These are phyloP conservation scores for Fusarium pseudoanthophilum DNA, from an alignment of 2,329 filamentous ascomycete genomes.

Conservation along the genomic window DNA sequence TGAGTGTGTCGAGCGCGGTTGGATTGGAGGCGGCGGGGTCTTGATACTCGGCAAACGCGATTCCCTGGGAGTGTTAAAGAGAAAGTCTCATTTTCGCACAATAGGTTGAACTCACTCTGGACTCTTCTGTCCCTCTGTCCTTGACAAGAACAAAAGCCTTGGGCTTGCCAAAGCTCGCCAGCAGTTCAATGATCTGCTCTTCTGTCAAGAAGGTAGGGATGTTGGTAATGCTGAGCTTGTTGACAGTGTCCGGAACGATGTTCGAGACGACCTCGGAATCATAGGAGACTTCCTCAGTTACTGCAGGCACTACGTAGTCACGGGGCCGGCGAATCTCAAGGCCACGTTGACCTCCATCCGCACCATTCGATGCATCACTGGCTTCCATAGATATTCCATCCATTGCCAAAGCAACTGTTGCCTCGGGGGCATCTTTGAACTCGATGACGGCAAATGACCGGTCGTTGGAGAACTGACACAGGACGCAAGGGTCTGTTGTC, in stretches of 20 bases:
- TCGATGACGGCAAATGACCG: conserved; percentile 86
- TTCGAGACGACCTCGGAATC: conserved; percentile 82
- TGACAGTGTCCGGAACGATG: conserved; percentile 87
- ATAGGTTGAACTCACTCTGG: conserved; percentile 72
- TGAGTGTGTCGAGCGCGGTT: conserved; percentile 88
- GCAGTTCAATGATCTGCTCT: conserved; percentile 89
- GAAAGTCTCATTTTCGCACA: no score
- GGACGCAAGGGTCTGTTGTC: conserved; percentile 83
- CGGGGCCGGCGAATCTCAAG: conserved; percentile 88
- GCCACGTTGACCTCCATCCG: conserved; percentile 65
- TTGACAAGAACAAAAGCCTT: conserved; percentile 93
- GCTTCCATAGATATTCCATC: conserved; percentile 91
- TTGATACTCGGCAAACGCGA: conserved; percentile 95
- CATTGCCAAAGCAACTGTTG: conserved; percentile 89
- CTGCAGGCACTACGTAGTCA: conserved; percentile 93
- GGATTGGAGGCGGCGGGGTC: conserved; percentile 77
- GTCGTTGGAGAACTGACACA: conserved; percentile 84
- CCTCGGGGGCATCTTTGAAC: conserved; percentile 87
- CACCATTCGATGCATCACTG: conserved; percentile 67
- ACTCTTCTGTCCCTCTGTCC: conserved; percentile 85
- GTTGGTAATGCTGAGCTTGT: conserved; percentile 94
- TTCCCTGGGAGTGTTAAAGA: conserved; percentile 69
- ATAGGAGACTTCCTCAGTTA: conserved; percentile 77
- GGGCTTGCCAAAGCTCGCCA: conserved; percentile 90
- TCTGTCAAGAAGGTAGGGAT: conserved; percentile 89